phyloP scores from a whole-genome alignment of 805 yeast species.

The Myxozyma lipomycoides region DNA sequence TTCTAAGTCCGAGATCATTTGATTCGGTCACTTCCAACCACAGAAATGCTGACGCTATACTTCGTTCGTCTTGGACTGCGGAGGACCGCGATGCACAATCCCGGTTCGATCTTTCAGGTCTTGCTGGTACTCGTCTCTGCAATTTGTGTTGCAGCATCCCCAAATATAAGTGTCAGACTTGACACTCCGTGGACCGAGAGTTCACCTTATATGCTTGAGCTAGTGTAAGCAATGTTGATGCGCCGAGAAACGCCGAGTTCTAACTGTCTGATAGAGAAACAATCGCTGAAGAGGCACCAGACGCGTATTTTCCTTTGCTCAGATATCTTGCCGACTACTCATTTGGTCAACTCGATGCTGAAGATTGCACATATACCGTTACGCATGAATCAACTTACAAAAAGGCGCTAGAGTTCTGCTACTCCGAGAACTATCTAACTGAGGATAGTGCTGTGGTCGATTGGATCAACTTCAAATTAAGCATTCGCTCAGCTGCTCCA shows the following conservation, averaged over 20 bases:
- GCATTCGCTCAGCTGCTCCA: constrained; percentile 53
- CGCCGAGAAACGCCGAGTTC: neutral
- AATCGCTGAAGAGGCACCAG: constrained; percentile 33
- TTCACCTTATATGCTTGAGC: constrained; percentile 21
- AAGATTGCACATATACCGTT: constrained; percentile 16
- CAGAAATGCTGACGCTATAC: no score
- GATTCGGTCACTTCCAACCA: no score
- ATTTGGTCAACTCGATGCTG: constrained; percentile 27
- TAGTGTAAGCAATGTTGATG: constrained; percentile 14
- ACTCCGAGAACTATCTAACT: constrained; percentile 6
- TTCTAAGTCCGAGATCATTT: no score
- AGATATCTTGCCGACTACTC: constrained; percentile 20
- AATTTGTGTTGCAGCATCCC: no score
- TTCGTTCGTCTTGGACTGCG: no score
- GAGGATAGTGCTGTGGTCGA: constrained; percentile 21
- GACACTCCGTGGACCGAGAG: constrained; percentile 21
- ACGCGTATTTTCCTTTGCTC: constrained; percentile 38
- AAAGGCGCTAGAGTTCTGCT: constrained; percentile 15
- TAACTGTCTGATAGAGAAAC: constrained; percentile 33
- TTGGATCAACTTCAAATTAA: constrained; percentile 45
- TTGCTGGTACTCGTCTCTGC: no score
- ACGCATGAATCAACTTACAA: constrained; percentile 18
- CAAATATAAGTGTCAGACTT: constrained; percentile 11
- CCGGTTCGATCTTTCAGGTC: no score
- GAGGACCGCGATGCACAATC: no score